Evolutionary conservation across 345 rosid species (phyloP).

Genomic region (Eucalyptus erythrocorys): DNA sequence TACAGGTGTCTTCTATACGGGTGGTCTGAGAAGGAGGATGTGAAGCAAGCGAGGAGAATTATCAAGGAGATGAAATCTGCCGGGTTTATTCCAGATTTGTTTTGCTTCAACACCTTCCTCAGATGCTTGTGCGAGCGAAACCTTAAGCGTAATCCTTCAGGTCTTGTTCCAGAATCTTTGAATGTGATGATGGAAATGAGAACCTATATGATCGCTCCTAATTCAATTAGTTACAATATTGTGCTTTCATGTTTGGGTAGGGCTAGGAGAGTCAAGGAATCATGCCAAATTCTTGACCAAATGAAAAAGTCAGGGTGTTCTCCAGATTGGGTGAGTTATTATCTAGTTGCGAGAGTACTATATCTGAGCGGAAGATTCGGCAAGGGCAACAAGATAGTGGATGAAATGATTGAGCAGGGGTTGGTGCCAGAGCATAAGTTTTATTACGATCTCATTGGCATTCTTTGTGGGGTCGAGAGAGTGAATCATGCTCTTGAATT

Average conservation of each 20-base stretch:
- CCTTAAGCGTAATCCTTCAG: slow-evolving; percentile 56
- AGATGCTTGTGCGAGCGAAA: slow-evolving; percentile 65
- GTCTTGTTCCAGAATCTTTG: slow-evolving; percentile 75
- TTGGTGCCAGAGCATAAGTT: slow-evolving; percentile 49
- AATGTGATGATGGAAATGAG: slow-evolving; percentile 90
- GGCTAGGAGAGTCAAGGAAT: slow-evolving; percentile 72
- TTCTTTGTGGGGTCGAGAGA: slow-evolving; percentile 75
- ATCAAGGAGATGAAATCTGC: slow-evolving; percentile 66
- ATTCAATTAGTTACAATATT: slow-evolving; percentile 54
- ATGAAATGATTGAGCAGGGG: slow-evolving; percentile 63
- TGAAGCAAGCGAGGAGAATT: slow-evolving; percentile 60
- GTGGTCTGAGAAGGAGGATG: slow-evolving; percentile 56
- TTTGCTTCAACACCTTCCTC: slow-evolving; percentile 62
- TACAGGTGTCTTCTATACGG: slow-evolving; percentile 60
- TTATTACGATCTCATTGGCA: slow-evolving; percentile 60
- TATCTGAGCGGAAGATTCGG: slow-evolving; percentile 80
- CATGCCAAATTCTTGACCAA: slow-evolving; percentile 43
- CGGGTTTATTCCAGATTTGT: slow-evolving; percentile 45
- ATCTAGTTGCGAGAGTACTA: slow-evolving; percentile 61
- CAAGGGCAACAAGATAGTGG: slow-evolving; percentile 60
- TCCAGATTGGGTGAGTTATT: slow-evolving; percentile 66
- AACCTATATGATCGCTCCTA: slow-evolving; percentile 40
- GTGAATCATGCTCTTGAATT: slow-evolving; percentile 54
- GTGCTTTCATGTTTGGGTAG: slow-evolving; percentile 71
- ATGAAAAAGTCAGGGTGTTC: slow-evolving; percentile 58